A percentile compares a stretch with the other conserved stretches of the same genome.
Conservation (phyloP, 1,139 yeast genomes). For the Lodderomyces beijingensis region DNA sequence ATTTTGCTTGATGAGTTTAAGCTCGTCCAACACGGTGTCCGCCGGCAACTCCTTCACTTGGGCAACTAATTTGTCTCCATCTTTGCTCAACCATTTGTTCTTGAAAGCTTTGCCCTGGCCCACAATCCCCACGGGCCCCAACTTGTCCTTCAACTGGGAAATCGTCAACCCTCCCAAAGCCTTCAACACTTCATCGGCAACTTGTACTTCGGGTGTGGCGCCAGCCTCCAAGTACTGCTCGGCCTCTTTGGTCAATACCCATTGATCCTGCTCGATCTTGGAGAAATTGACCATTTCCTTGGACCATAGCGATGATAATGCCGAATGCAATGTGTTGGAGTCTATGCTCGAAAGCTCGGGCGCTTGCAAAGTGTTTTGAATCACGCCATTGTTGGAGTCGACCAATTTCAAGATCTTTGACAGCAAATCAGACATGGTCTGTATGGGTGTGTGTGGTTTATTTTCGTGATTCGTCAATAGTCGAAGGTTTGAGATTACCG, state of each 20-base stretch:
- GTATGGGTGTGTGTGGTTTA: neutral
- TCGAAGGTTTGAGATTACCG: no score
- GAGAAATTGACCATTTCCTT: conserved; percentile 74
- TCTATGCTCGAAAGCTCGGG: conserved; percentile 41
- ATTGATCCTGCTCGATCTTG: conserved; percentile 71
- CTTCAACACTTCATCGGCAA: conserved; percentile 70
- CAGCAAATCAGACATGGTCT: conserved; percentile 4
- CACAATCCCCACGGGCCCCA: conserved; percentile 80
- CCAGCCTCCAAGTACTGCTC: conserved; percentile 73
- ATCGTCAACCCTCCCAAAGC: conserved; percentile 78
- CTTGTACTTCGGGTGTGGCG: conserved; percentile 77
- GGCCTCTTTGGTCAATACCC: conserved; percentile 80
- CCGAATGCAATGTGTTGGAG: conserved; percentile 53
- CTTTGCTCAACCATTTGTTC: conserved; percentile 92
- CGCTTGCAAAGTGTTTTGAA: conserved; percentile 60
- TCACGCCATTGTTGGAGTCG: conserved; percentile 49
- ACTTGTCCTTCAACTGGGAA: conserved; percentile 68
- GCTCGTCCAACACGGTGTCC: conserved; percentile 65
- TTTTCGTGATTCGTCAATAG: no score
- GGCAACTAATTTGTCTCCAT: conserved; percentile 73
- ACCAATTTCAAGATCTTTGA: conserved; percentile 52
- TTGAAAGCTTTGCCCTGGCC: conserved; percentile 99
- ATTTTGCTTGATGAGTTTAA: conserved; percentile 52
- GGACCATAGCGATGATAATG: conserved; percentile 81
- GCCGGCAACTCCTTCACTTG: conserved; percentile 49